Conservation (phyloP, 805 yeast genomes). For the Yamadazyma paraphyllophila region DNA sequence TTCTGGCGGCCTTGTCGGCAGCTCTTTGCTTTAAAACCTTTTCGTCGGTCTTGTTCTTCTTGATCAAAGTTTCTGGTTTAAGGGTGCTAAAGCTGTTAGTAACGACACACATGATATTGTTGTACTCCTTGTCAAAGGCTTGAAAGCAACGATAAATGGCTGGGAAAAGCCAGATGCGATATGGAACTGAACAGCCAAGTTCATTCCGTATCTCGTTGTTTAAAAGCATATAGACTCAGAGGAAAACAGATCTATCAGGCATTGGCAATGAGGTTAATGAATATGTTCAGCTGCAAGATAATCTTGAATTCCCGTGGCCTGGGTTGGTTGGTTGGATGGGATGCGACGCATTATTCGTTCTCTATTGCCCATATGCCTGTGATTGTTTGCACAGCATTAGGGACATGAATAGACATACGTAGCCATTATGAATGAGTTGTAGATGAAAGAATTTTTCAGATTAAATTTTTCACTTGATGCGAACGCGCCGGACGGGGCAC, state of each 20-base stretch:
- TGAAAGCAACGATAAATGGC: conserved; percentile 14
- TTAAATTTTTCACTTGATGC: background rate
- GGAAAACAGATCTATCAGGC: conserved; percentile 46
- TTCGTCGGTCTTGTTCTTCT: conserved; percentile 76
- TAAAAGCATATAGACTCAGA: conserved; percentile 26
- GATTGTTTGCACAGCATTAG: conserved; percentile 3
- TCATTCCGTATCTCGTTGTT: conserved; percentile 33
- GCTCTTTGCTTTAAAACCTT: conserved; percentile 75
- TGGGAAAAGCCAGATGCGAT: conserved; percentile 6
- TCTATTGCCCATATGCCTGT: background rate
- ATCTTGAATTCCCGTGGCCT: conserved; percentile 40
- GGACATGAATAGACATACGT: conserved; percentile 13
- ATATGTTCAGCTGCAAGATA: conserved; percentile 33
- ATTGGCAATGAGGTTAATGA: conserved; percentile 33
- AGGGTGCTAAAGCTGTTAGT: conserved; percentile 42
- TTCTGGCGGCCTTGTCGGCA: conserved; percentile 75
- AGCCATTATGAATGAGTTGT: conserved; percentile 12
- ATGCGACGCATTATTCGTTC: background rate
- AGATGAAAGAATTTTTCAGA: conserved; percentile 3
- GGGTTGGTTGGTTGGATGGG: background rate
- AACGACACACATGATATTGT: background rate
- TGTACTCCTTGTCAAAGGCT: background rate
- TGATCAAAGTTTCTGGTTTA: conserved; percentile 83
- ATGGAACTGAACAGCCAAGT: conserved; percentile 40
- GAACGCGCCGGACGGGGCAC: background rate